phyloP scores from a whole-genome alignment of 257 asterid genomes.

The Solanum clarkiae region DNA sequence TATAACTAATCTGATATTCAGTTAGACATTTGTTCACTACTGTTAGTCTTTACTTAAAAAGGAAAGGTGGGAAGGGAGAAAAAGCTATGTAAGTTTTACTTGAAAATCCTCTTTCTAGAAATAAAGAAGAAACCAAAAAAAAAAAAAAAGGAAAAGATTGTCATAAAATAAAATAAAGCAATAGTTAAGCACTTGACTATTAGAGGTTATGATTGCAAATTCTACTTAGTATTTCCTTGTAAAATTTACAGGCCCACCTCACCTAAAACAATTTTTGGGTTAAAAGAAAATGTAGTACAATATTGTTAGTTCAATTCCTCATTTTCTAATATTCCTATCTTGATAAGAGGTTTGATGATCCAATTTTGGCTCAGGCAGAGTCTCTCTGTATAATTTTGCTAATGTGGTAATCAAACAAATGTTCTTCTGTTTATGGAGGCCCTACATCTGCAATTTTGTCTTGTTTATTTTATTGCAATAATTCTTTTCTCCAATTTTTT shows the following conservation, averaged over 20 bases:
- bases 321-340: neutral
- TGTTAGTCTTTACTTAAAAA: neutral
- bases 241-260: neutral
- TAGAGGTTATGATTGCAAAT: neutral
- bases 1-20: neutral
- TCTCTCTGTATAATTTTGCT: neutral
- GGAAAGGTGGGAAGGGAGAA: neutral
- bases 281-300: neutral
- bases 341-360: neutral
- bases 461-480: neutral
- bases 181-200: neutral
- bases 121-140: neutral
- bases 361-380: neutral
- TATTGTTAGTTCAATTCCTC: neutral
- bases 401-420: neutral
- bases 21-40: neutral
- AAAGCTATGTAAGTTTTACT: neutral
- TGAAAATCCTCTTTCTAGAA: neutral
- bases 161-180: neutral
- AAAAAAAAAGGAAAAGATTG: neutral
- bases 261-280: neutral
- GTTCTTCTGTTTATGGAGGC: neutral
- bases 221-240: neutral
- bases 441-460: neutral
- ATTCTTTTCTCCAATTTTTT: neutral